Evolutionary conservation across 2,329 filamentous ascomycete species (phyloP), one percentile per base, ranked within the genome.

Genomic region (Teratosphaeria viscida): DNA sequence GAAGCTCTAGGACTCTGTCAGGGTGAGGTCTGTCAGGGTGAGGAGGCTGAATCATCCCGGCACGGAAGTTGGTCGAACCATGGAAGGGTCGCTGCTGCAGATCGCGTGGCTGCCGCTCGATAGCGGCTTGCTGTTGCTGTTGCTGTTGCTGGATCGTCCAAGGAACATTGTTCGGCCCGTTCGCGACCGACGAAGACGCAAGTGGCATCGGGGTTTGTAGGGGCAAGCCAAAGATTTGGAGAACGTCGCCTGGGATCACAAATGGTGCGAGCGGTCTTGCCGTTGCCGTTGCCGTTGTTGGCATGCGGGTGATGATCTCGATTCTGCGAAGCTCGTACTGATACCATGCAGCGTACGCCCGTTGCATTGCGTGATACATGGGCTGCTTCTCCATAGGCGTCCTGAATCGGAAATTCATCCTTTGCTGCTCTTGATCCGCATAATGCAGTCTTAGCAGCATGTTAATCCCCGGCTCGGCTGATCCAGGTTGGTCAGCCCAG

Each of bases 381-480:
- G 12, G 7, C 8, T 26, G n/a, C n/a, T 56, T 58, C 43, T 57
- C 35, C 11, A 12, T 27, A 7, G 43, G 19, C 32, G 52, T 54
- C 32, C 52, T 32, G 3, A 32, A 6, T 14, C 52, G 52, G n/a
- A 49, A 49, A 19, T 11, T 23, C 5, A 19, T 10, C n/a, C 19
- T 49, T 49, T 49, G 43, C 43, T 49, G 43, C 43, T 49, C 35
- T 32, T 52, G 49, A 23, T 62, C 60, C 5, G 14, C 12, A 8
- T 53, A 34, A 39, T 61, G 57, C 6, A 63, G 27, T 11, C 7
- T 27, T 10, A 58, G 23, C 7, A 63, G 53, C 14, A 16, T 16
- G 11, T 60, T 57, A n/a, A 63, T 58, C 11, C 62, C 60, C 6
- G 10, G 12, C 32, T 61, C 61, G 1, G n/a, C 7, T 49, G 16